A percentile compares a stretch with the other conserved stretches of the same genome.
Conservation (phyloP, 305 asterid species). For the Andrographis paniculata region DNA sequence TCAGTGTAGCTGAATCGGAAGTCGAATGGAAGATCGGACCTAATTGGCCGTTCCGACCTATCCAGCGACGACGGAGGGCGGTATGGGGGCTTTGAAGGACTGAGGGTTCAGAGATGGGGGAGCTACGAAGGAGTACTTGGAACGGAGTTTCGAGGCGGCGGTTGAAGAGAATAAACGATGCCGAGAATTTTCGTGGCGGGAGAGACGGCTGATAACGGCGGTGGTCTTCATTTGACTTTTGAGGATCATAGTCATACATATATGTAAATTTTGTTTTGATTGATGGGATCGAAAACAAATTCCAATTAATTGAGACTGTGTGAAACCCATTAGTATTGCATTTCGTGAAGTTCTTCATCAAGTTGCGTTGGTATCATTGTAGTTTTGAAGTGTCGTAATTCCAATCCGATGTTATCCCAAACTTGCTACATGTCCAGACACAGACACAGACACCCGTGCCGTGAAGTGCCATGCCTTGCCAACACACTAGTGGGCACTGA, state of each 20-base stretch:
- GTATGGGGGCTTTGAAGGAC: constrained; percentile 48
- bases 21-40: constrained; percentile 75
- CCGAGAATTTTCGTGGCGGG: constrained; percentile 33
- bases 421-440: too few species aligned
- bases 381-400: too few species aligned
- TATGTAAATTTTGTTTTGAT: too few species aligned
- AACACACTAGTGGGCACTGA: too few species aligned
- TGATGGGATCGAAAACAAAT: too few species aligned
- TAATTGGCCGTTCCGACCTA: constrained; percentile 31
- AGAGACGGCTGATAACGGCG: constrained; percentile 24
- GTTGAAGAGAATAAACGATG: constrained; percentile 13
- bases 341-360: too few species aligned
- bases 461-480: too few species aligned
- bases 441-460: too few species aligned
- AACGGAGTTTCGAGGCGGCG: constrained; percentile 30
- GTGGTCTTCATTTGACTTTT: constrained; percentile 18
- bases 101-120: constrained; percentile 49
- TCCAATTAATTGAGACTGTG: too few species aligned
- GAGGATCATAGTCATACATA: not conserved
- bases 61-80: constrained; percentile 84
- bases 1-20: constrained; percentile 97
- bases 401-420: too few species aligned
- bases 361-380: too few species aligned
- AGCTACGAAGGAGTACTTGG: constrained; percentile 53
- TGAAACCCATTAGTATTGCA: too few species aligned